Base-by-base conservation (phyloP, 2,329 filamentous ascomycete species). In the Sclerotinia trifoliorum region DNA sequence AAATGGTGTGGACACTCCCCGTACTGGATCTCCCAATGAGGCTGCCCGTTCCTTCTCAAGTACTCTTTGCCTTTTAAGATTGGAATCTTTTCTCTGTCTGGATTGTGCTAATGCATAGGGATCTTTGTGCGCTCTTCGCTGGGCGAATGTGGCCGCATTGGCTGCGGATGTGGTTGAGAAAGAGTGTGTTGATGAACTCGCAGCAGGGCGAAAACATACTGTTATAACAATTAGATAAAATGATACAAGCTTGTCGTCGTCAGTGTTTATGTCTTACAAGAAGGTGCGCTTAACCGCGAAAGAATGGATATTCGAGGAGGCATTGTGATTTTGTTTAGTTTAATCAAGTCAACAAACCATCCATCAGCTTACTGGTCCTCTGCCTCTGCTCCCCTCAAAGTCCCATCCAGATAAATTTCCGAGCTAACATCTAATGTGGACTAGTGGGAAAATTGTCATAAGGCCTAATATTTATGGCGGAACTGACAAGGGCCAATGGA, bases 51-150 rank as follows among this genome's bases (percentile, higher is more conserved):
- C 83, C 71, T 86, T 81, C 70, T 87, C 79, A 67, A 98, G 85
- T 71, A 88, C 87, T 71, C 86, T 83, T 75, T 90, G 92, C 64
- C 92, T 88, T 76, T 90, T 86, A 57, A 94, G 78, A 77, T 97
- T 96, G 73, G 90, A 92, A 15, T 90, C 88, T 80, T 94, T 96
- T 71, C 92, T 89, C 78, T 93, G 92, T 75, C 90, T 87, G 44
- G 92, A 89, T 79, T 96, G 92, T 3, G 90, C 90, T 80, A 90
- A 86, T 69, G 89, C 84, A 78, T 96, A 97, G 0, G 93, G 93
- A 75, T 98, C 93, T 77, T 87, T 86, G 77, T 90, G 88, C 69
- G 85, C 86, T 71, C 86, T 85, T 78, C 88, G 88, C 80, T 86
- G 86, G 73, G 91, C 86, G 73, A 74, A 71, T 48, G 75, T 75